phyloP scores from a whole-genome alignment of 352 stramenopile species.

The Phytophthora meadii region DNA sequence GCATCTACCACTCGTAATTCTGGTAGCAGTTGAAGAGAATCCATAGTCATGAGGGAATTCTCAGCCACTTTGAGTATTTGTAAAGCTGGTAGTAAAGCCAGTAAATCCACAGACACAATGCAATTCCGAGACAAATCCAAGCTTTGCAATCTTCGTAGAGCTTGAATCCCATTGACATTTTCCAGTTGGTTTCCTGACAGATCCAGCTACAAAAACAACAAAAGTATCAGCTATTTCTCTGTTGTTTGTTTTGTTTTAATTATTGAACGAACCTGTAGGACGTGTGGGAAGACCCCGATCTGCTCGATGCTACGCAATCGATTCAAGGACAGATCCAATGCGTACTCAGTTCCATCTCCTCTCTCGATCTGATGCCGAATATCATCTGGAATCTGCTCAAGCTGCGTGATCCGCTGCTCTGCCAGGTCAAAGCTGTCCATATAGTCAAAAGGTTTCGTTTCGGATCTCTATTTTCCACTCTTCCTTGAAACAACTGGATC shows the following conservation, averaged over 20 bases:
- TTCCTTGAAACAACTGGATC: no score
- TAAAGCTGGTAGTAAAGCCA: slow-evolving; percentile 47
- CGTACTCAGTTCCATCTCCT: slow-evolving; percentile 40
- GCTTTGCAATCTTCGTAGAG: slow-evolving; percentile 47
- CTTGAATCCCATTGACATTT: slow-evolving; percentile 59
- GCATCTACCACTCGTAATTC: slow-evolving; percentile 57
- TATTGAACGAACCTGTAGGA: slow-evolving; percentile 43
- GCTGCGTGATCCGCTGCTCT: slow-evolving; percentile 50
- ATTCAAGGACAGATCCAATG: slow-evolving; percentile 61
- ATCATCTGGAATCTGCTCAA: slow-evolving; percentile 57
- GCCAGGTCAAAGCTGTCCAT: slow-evolving; percentile 61
- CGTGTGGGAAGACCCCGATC: slow-evolving; percentile 53
- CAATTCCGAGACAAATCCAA: slow-evolving; percentile 63
- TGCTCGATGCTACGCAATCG: slow-evolving; percentile 46
- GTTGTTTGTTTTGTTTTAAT: neutral
- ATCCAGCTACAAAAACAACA: slow-evolving; percentile 46
- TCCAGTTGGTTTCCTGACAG: slow-evolving; percentile 66
- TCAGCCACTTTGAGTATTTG: slow-evolving; percentile 61
- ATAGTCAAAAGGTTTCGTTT: neutral
- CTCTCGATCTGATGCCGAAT: slow-evolving; percentile 51
- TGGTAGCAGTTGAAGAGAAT: slow-evolving; percentile 40
- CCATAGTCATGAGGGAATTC: slow-evolving; percentile 61
- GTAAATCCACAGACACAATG: slow-evolving; percentile 49
- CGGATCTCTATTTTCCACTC: no score
- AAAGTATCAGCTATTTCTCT: neutral